Base-by-base conservation (phyloP, 805 yeast species). In the Candida ascalaphidarum region DNA sequence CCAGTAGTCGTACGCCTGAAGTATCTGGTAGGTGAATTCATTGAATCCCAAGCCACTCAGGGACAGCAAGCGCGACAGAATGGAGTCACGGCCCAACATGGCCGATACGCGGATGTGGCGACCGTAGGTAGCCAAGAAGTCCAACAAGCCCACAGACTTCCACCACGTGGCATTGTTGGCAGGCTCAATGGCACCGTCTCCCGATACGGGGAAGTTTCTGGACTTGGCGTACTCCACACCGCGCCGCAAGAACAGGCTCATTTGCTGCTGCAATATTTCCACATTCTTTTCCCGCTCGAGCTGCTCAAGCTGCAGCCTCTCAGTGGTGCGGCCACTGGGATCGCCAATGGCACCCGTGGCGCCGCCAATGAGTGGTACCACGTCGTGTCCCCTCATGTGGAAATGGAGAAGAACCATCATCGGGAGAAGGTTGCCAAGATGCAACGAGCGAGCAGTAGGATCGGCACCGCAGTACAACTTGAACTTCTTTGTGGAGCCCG, bases 321-420 rank as follows among this genome's bases (percentile, higher is more conserved):
- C 96, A 0, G 88, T 73, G 0, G 68, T 59, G 41, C 96, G 66
- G 0, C 97, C 98, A 29, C 95, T 83, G 6, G 98, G 98, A 52
- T 92, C 98, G 6, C 98, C 98, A 2, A 92, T 95, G 9, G 72
- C 70, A 7, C 96, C 97, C 0, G 98, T 92, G 5, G 97, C 98
- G 14, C 94, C 95, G 12, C 95, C 95, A 11, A 92, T 86, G 5
- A 89, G 52, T 0, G 89, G 85, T 5, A 78, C 74, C n/a, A 85
- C 74, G 35, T 72, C 70, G 49, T 86, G 95, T 2, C 98, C 98
- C 19, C 92, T 61, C 18, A 86, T 55, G 36, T 74, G 75, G 52
- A 86, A 86, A 52, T 92, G 96, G 24, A 92, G 58, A 25, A 89
- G 56, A 2, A 84, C 73, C 78, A 92, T 74, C 37, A 92, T 55